Percentiles rank a stretch among this genome's conserved stretches.
Evolutionary conservation across 2,329 filamentous ascomycete genomes (phyloP).

Genomic region (Fusarium burgessii): DNA sequence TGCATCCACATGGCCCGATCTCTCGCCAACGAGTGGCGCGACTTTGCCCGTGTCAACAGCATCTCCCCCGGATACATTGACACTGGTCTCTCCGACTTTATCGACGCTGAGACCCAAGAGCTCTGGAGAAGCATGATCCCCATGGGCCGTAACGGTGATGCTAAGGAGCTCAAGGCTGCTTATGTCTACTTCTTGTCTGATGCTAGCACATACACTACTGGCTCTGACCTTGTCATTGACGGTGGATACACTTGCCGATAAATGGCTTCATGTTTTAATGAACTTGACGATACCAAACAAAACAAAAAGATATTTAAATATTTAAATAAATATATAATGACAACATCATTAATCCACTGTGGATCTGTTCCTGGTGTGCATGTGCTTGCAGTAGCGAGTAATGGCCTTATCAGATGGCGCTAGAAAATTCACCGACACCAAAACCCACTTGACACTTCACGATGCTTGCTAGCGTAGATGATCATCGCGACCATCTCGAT

Average conservation of each 20-base stretch:
- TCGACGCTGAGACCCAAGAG: constrained; percentile 74
- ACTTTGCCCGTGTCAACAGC: constrained; percentile 74
- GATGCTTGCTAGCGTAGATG: constrained; percentile 18
- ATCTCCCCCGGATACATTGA: constrained; percentile 77
- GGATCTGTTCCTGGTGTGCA: constrained; percentile 21
- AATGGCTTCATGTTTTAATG: constrained; percentile 26
- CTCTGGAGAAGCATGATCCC: constrained; percentile 82
- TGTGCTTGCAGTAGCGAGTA: constrained; percentile 20
- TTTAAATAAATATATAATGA: constrained; percentile 32
- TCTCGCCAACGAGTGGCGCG: constrained; percentile 74
- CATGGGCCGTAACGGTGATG: constrained; percentile 75
- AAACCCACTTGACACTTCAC: constrained; percentile 12
- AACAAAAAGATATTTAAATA: neutral
- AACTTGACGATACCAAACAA: constrained; percentile 31
- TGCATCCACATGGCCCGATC: constrained; percentile 60
- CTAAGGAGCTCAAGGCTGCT: constrained; percentile 80
- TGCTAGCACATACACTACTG: constrained; percentile 81
- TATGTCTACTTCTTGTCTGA: constrained; percentile 83
- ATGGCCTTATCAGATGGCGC: constrained; percentile 20
- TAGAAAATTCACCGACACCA: constrained; percentile 7
- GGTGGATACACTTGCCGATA: constrained; percentile 72
- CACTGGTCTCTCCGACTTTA: constrained; percentile 75
- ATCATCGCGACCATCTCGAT: neutral
- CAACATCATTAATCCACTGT: constrained; percentile 7
- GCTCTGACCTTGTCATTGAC: constrained; percentile 76